Evolutionary conservation across 371 early-diverging fungal species (phyloP).

Genomic region (Mortierella sp.): DNA sequence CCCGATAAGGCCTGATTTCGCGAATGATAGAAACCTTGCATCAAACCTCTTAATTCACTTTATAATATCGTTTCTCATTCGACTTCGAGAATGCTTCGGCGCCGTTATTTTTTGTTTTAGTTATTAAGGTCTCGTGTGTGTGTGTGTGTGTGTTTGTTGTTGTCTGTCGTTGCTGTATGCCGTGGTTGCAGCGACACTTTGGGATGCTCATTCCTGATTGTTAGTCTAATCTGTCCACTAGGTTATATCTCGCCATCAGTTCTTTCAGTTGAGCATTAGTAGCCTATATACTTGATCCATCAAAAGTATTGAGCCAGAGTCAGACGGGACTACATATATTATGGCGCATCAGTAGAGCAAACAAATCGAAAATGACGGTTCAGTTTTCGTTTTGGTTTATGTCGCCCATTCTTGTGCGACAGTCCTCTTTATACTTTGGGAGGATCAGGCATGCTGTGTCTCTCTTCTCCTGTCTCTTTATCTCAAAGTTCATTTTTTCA

Average conservation of each 20-base stretch:
- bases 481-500: not conserved
- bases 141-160: not conserved
- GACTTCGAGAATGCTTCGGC: not conserved
- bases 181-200: not conserved
- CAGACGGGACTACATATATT: not conserved
- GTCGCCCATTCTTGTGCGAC: slow-evolving; percentile 4
- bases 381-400: not conserved
- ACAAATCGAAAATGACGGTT: not conserved
- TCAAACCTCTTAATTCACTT: not conserved
- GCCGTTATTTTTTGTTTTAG: not conserved
- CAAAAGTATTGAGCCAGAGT: too few relatives aligned
- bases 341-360: not conserved
- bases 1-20: not conserved
- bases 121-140: not conserved
- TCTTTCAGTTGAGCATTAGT: not conserved
- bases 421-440: slow-evolving; percentile 8
- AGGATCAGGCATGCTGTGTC: not conserved
- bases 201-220: not conserved
- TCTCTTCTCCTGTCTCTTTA: not conserved
- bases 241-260: not conserved
- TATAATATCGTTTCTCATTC: not conserved
- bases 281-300: not conserved
- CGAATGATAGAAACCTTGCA: not conserved
- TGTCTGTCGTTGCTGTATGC: not conserved
- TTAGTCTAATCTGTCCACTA: not conserved